Conservation (phyloP, 1,139 yeast genomes). For the Scheffersomyces segobiensis region DNA sequence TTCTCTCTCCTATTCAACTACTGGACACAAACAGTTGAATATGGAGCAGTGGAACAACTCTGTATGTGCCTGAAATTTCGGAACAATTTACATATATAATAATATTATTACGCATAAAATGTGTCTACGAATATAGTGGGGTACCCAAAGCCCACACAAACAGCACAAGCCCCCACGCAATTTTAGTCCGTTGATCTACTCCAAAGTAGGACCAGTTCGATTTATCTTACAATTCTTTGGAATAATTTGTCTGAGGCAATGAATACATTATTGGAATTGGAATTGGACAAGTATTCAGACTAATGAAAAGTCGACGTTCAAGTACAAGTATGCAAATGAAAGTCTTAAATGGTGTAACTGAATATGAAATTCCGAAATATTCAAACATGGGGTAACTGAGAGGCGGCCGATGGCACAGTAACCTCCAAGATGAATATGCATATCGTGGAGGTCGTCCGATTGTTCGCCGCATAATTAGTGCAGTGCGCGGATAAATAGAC, state of each 20-base stretch:
- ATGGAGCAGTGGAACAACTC: not conserved
- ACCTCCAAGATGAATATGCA: not conserved
- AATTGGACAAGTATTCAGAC: not conserved
- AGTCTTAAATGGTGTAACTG: not conserved
- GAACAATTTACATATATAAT: not conserved
- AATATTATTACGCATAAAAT: not conserved
- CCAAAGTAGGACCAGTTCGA: not conserved
- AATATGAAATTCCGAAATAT: not conserved
- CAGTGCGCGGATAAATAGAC: not conserved
- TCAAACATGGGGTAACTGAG: not conserved
- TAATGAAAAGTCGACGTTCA: not conserved
- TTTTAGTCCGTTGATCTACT: not conserved
- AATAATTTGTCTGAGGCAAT: not conserved
- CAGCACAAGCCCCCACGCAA: not conserved
- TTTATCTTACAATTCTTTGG: not conserved
- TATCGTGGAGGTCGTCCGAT: not conserved
- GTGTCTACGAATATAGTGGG: not conserved
- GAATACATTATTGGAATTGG: not conserved
- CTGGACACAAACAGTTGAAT: not conserved
- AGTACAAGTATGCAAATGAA: not conserved
- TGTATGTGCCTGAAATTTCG: not conserved
- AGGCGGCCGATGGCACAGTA: not conserved
- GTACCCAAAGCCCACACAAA: not conserved
- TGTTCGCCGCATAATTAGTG: not conserved
- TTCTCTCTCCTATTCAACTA: not conserved